Evolutionary conservation across 1,139 yeast species (phyloP).

Genomic region (Blastobotrys ciferrii): DNA sequence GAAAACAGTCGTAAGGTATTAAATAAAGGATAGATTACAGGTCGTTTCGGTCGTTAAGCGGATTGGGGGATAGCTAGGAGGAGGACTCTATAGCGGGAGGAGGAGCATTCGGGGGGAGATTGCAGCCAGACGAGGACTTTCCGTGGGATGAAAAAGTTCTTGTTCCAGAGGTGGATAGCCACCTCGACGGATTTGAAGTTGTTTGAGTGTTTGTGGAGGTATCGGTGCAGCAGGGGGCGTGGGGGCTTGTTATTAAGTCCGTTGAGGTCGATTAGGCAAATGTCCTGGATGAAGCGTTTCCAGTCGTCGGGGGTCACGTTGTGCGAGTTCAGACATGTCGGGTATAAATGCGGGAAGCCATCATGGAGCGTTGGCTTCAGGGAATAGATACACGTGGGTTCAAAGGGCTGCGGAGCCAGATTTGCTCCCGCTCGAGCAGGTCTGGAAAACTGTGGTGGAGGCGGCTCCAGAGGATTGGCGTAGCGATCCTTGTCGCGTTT

Average conservation of each 20-base stretch:
- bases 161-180: slow-evolving; percentile 11
- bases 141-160: slow-evolving; percentile 10
- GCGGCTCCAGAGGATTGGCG: slow-evolving; percentile 9
- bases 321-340: slow-evolving; percentile 8
- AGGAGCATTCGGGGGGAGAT: background rate
- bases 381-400: slow-evolving; percentile 8
- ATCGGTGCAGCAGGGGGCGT: background rate
- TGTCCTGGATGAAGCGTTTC: slow-evolving; percentile 10
- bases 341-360: slow-evolving; percentile 6
- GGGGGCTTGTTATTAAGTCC: slow-evolving; percentile 4
- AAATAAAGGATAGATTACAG: background rate
- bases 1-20: too few species aligned
- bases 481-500: slow-evolving; percentile 6
- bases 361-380: background rate
- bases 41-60: background rate
- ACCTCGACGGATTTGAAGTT: slow-evolving; percentile 3
- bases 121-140: slow-evolving; percentile 8
- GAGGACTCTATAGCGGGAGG: background rate
- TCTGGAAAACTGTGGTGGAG: slow-evolving; percentile 10
- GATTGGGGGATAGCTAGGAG: background rate
- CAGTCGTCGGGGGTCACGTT: slow-evolving; percentile 6
- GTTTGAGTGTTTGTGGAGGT: background rate
- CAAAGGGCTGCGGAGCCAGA: slow-evolving; percentile 5
- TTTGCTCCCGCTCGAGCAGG: slow-evolving; percentile 6
- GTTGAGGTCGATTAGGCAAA: slow-evolving; percentile 3